Conservation (phyloP, 2,329 filamentous ascomycete genomes). For the Neoarthrinium moseri region DNA sequence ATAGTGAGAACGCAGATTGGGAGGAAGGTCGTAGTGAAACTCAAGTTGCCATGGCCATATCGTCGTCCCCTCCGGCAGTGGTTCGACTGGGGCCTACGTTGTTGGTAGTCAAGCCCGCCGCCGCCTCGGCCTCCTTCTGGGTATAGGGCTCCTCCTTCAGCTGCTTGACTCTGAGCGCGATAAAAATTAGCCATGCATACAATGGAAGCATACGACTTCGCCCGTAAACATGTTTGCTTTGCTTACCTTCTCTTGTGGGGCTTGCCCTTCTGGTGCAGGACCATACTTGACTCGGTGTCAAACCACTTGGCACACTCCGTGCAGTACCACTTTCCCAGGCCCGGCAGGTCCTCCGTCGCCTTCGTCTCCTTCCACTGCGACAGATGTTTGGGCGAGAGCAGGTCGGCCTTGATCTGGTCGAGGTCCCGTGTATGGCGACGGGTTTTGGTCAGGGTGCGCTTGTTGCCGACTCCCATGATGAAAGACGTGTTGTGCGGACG, state of each 20-base stretch:
- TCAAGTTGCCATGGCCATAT: constrained; percentile 37
- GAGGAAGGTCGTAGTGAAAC: background rate
- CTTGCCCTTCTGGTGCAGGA: constrained; percentile 79
- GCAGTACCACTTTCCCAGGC: constrained; percentile 83
- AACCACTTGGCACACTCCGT: constrained; percentile 96
- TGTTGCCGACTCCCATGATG: constrained; percentile 68
- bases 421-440: constrained; percentile 76
- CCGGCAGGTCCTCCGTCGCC: constrained; percentile 82
- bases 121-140: constrained; percentile 82
- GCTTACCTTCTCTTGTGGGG: constrained; percentile 84
- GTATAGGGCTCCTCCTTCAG: constrained; percentile 83
- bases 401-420: constrained; percentile 86
- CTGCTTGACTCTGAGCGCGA: constrained; percentile 69
- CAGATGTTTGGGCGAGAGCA: constrained; percentile 77
- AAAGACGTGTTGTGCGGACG: background rate
- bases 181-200: too few relatives aligned
- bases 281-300: constrained; percentile 76
- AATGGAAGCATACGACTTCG: too few relatives aligned
- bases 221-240: too few relatives aligned
- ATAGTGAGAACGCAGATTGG: background rate
- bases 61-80: constrained; percentile 29
- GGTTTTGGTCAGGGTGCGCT: constrained; percentile 70
- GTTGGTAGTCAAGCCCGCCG: constrained; percentile 68
- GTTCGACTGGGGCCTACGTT: constrained; percentile 48
- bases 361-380: constrained; percentile 76